phyloP scores from a whole-genome alignment of 2,329 filamentous ascomycete species.

The Fusarium annulatum region DNA sequence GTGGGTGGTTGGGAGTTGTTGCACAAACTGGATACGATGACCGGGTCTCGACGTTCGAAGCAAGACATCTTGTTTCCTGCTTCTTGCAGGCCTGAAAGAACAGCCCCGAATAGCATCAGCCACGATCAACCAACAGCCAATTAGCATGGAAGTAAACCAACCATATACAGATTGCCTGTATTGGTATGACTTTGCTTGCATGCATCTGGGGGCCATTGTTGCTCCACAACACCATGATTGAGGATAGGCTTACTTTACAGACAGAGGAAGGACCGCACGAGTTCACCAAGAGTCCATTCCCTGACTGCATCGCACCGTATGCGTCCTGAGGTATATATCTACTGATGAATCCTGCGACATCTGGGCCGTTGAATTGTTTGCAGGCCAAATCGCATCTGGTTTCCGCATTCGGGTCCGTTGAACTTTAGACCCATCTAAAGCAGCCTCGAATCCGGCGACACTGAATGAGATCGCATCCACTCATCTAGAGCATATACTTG shows the following conservation, averaged over 20 bases:
- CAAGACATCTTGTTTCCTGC: slow-evolving; percentile 16
- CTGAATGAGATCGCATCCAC: slow-evolving; percentile 21
- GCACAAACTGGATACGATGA: slow-evolving; percentile 31
- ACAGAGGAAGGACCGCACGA: slow-evolving; percentile 9
- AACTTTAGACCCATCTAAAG: slow-evolving; percentile 31
- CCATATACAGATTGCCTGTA: slow-evolving; percentile 11
- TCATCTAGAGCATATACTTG: slow-evolving; percentile 19
- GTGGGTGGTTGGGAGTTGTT: slow-evolving; percentile 7
- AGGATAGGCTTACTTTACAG: slow-evolving; percentile 19
- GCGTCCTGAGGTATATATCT: slow-evolving; percentile 29
- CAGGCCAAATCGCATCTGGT: slow-evolving; percentile 25
- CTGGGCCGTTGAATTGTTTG: slow-evolving; percentile 18
- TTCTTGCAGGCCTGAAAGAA: slow-evolving; percentile 16
- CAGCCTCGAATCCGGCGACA: slow-evolving; percentile 32
- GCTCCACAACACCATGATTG: slow-evolving; percentile 32
- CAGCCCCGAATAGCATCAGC: slow-evolving; percentile 26
- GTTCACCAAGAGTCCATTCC: slow-evolving; percentile 3
- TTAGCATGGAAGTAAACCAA: neutral
- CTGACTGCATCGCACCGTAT: slow-evolving; percentile 25
- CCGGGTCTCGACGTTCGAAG: neutral
- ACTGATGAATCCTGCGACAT: slow-evolving; percentile 15
- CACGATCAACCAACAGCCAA: slow-evolving; percentile 19
- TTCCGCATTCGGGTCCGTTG: slow-evolving; percentile 34
- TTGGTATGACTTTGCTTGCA: slow-evolving; percentile 22
- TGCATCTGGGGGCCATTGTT: slow-evolving; percentile 26